A percentile compares a stretch with the other conserved stretches of the same genome.
phyloP scores from a whole-genome alignment of 2,329 filamentous ascomycete species.

The Madurella fahalii region DNA sequence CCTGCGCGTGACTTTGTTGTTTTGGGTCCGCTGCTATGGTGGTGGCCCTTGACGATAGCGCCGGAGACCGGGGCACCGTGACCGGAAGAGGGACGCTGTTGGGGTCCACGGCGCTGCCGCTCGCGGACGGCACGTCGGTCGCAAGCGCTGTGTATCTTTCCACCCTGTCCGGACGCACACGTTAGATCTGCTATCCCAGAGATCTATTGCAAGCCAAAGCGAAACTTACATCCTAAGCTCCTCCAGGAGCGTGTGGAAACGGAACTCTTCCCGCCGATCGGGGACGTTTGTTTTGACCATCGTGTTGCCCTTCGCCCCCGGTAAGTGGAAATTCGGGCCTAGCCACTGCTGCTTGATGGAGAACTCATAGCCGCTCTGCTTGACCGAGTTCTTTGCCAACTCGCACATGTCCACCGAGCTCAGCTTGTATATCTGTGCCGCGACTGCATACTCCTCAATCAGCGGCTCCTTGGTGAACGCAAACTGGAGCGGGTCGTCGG shows the following conservation, averaged over 20 bases:
- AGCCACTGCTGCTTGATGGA: slow-evolving; percentile 90
- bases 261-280: slow-evolving; percentile 83
- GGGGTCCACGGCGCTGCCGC: too few relatives aligned
- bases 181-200: too few relatives aligned
- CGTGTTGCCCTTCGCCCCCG: slow-evolving; percentile 79
- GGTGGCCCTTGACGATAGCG: too few relatives aligned
- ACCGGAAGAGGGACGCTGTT: too few relatives aligned
- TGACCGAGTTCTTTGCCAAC: slow-evolving; percentile 90
- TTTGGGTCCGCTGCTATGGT: neutral
- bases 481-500: slow-evolving; percentile 95
- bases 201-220: neutral
- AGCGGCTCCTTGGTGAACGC: slow-evolving; percentile 97
- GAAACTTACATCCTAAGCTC: slow-evolving; percentile 75
- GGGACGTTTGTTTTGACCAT: slow-evolving; percentile 97
- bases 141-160: too few relatives aligned
- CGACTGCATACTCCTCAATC: slow-evolving; percentile 97
- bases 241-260: slow-evolving; percentile 78
- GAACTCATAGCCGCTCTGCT: slow-evolving; percentile 89
- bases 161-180: too few relatives aligned
- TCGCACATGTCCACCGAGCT: slow-evolving; percentile 98
- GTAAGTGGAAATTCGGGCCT: slow-evolving; percentile 69
- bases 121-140: too few relatives aligned
- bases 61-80: too few relatives aligned
- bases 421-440: slow-evolving; percentile 97
- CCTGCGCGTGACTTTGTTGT: slow-evolving; percentile 6